Base-by-base conservation (phyloP, 805 yeast species). In the Blastobotrys mokoenaii region DNA sequence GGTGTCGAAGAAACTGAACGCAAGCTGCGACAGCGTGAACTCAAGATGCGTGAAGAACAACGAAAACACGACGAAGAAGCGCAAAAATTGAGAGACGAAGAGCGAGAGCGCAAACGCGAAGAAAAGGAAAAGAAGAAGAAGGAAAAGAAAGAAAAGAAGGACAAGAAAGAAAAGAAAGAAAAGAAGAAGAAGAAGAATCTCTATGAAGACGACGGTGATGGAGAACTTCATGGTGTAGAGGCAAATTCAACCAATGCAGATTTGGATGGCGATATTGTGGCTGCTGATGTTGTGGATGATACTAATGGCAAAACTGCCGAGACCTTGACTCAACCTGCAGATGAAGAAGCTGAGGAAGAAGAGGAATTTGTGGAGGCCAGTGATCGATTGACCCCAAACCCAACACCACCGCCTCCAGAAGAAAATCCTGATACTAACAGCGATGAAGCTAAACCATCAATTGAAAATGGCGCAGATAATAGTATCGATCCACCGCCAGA, bases 1-100 rank as follows among this genome's bases (percentile, higher is more conserved):
- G 97, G 97, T 1, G 74, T 88, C 16, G 94, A 84, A 50, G 97
- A 87, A 55, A 68, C 85, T 16, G 97, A 90, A 54, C 70, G 85
- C 48, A 53, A 71, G 41, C 70, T 96, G 47, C 71, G 69, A 53
- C 66, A 72, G 49, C 80, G 84, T 51, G 94, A 87, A 63, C 78
- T 73, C 45, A 81, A 81, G 53, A 84, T 84, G 55, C 65, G 87
- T 49, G 79, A 79, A 43, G 64, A 60, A 48, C 63, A 55, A 33
- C 47, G 48, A 22, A 46, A 50, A 46, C 56, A 49, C 45, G 66
- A 63, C 17, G 45, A 45, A 2, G 62, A 57, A 36, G 63, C 59
- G 1, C 46, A 43, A 27, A 46, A 46, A 1, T 11, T 48, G 17
- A 30, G 51, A 9, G 38, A 30, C 6, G 30, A 22, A 16, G 53